Base-by-base conservation (phyloP, 2,329 filamentous ascomycete genomes). In the Pyrenophora graminea region DNA sequence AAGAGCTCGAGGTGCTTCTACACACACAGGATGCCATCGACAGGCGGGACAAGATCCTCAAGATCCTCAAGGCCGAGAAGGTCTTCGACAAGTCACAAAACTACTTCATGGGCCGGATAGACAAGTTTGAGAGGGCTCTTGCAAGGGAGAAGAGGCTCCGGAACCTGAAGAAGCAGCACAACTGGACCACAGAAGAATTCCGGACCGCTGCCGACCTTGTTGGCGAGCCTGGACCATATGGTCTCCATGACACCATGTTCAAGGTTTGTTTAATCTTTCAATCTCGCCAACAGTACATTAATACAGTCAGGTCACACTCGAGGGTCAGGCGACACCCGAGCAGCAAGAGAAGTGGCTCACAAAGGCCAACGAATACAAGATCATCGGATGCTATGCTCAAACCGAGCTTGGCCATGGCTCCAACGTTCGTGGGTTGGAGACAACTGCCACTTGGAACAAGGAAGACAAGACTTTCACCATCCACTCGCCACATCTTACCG, bases 31-130 rank as follows among this genome's bases (percentile, higher is more conserved):
- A 86, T 51, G 79, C 79, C 4, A 77, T 91, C 9, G 79, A 85
- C 49, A 79, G 82, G 37, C 85, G 86, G 63, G 74, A 81, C 2
- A 76, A 76, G 19, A 79, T 92, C 23, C 75, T 90, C 5, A 74
- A 81, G 40, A 79, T 90, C n/a, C 79, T 92, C 4, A 77, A 85
- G 61, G 70, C 79, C 0, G 87, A 92, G 51, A 82, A 83, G 45
- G 80, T 90, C 49, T 91, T 92, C 61, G 86, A 91, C 74, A 92
- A 91, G 76, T 85, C 85, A 3, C 85, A 88, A 58, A 90, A 91
- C 69, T 90, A 90, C 74, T 89, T 89, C 70, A 80, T 84, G 59
- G 87, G 88, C 36, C 79, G 89, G 38, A 79, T 83, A 21, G 86
- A 89, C 56, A 81, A 85, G 41, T 85, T 91, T 64, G 82, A 89